Conservation (phyloP, 106 monocot genomes). For the Ottelia alismoides region DNA sequence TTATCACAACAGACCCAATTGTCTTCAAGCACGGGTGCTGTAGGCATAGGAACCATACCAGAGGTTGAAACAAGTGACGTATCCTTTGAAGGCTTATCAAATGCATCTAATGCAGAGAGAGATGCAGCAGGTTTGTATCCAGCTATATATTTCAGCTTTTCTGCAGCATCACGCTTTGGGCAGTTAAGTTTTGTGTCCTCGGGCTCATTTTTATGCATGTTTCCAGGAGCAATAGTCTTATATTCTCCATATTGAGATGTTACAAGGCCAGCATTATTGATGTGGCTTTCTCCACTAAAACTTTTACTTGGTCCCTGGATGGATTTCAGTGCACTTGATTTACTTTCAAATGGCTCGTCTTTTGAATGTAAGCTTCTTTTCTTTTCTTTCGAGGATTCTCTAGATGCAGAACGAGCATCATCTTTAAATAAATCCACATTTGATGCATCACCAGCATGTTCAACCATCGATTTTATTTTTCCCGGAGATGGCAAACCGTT, state of each 20-base stretch:
- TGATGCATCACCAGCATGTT: background rate
- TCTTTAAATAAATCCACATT: background rate
- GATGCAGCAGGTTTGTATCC: conserved; percentile 20
- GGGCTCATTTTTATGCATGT: conserved; percentile 1
- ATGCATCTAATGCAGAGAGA: conserved; percentile 4
- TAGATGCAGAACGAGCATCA: background rate
- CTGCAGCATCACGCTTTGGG: conserved; percentile 13
- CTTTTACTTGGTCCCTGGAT: conserved; percentile 11
- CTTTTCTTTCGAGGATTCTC: conserved; percentile 19
- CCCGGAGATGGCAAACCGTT: background rate
- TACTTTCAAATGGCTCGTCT: conserved; percentile 22
- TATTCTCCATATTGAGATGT: conserved; percentile 7
- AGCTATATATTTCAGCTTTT: conserved; percentile 20
- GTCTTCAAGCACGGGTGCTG: conserved; percentile 29
- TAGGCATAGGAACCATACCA: conserved; percentile 17
- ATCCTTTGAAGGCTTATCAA: conserved; percentile 13
- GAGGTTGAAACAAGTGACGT: conserved; percentile 1
- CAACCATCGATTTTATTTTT: background rate
- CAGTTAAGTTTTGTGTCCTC: conserved; percentile 14
- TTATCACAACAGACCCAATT: conserved; percentile 32
- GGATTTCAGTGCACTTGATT: conserved; percentile 11
- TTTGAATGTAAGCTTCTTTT: conserved; percentile 29
- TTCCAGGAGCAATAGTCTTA: conserved; percentile 12
- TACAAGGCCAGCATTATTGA: background rate
- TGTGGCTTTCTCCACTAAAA: conserved; percentile 3